These are phyloP conservation scores for Arabidopsis suecica DNA, from an alignment of 345 rosid species.

Conservation along the genomic window DNA sequence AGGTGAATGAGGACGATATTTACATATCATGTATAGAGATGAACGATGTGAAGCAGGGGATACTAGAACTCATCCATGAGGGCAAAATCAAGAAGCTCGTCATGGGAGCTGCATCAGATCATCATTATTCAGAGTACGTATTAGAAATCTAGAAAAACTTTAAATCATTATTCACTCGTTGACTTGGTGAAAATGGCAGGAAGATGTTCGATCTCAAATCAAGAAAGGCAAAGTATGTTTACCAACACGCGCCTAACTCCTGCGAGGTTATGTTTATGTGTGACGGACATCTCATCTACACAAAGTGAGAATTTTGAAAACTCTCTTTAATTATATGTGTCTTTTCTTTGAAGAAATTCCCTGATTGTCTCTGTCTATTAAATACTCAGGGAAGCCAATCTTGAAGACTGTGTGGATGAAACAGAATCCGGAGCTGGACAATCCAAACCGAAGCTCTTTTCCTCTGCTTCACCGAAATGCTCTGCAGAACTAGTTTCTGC, in stretches of 20 bases:
- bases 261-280: conserved; percentile 69
- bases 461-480: conserved; percentile 45
- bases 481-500: conserved; percentile 47
- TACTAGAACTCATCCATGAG: conserved; percentile 64
- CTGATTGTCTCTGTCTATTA: conserved; percentile 23
- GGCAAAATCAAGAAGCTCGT: conserved; percentile 63
- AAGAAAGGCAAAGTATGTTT: conserved; percentile 63
- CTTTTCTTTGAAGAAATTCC: conserved; percentile 23
- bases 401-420: conserved; percentile 26
- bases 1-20: conserved; percentile 57
- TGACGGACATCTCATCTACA: conserved; percentile 50
- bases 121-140: conserved; percentile 56
- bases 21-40: conserved; percentile 50
- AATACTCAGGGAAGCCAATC: conserved; percentile 37
- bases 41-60: conserved; percentile 66
- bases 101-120: conserved; percentile 83
- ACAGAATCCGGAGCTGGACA: conserved; percentile 31
- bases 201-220: conserved; percentile 61
- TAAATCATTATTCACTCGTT: conserved; percentile 17
- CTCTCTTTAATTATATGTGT: conserved; percentile 8
- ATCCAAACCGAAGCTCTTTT: conserved; percentile 30
- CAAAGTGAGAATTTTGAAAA: conserved; percentile 50
- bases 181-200: conserved; percentile 52
- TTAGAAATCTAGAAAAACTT: background rate
- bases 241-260: conserved; percentile 52